Base-by-base conservation (phyloP, 495 filamentous ascomycete species). In the Neurospora tetrasperma region DNA sequence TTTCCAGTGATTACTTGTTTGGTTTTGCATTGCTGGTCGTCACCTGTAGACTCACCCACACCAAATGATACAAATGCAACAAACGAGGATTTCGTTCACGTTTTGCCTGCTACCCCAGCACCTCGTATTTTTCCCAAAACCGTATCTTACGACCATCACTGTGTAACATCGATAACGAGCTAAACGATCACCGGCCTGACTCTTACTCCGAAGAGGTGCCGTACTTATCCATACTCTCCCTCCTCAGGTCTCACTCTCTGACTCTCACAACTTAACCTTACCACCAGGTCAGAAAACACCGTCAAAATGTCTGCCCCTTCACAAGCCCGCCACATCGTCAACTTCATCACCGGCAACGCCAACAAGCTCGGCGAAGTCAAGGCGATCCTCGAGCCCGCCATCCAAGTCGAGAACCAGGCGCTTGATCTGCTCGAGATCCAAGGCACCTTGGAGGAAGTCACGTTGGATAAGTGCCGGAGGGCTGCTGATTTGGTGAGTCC, bases 311-410 rank as follows among this genome's bases (percentile, higher is more conserved):
- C 54, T 12, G 41, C 70, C 42, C 77, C 77, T 10, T 73, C 73
- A 12, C 69, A 69, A 54, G 75, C 75, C 66, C 73, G 74, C 8
- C 81, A 78, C 69, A 74, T 77, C 2, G 76, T 99, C 43, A 93
- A 97, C 85, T 99, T 99, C 85, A 97, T 99, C 77, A 99, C 96
- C 3, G 92, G 95, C 75, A 99, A 99, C 84, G 86, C 88, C 75
- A 96, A 97, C 84, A 99, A 99, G 83, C 88, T 99, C 69, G 79
- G 80, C 72, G 96, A 99, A 83, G 93, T 97, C 75, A 88, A 90
- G 78, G 90, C 91, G 14, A 98, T 99, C 77, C 86, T 99, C 20
- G 89, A 90, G 72, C 87, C 87, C 71, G 86, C 89, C 40, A 90
- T 96, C 75, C 83, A 91, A 54, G 84, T 99, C 69, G 84, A 89